Base-by-base conservation (phyloP, 345 rosid species). In the Camelina hispida region DNA sequence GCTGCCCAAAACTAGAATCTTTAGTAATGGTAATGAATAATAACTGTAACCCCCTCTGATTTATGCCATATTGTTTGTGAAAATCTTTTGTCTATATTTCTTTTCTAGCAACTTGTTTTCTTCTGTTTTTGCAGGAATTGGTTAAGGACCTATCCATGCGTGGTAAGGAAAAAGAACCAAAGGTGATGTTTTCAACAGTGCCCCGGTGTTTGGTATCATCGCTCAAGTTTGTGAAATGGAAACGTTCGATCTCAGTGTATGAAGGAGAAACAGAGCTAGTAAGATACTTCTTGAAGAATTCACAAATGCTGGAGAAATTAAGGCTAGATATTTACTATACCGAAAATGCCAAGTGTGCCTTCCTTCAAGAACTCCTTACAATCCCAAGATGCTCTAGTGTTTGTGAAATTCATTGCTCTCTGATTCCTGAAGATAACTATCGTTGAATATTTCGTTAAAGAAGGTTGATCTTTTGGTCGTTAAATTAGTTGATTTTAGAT, bases 271-370 rank as follows among this genome's bases (percentile, higher is more conserved):
- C 1, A 4, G 22, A 47, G 52, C 52, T 47, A 47, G 10, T 46
- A n/a, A 46, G 51, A n/a, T 46, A 46, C 18, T 46, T 46, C 1
- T 8, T 46, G 51, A 46, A 46, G 18, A 46, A 47, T 16, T n/a
- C 58, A 53, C 4, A 3, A 22, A 6, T 22, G 1, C 34, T 53
- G 58, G 34, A 63, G 38, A 63, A 40, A 42, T 2, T 54, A 16
- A 68, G 6, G 53, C 40, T 68, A 7, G 8, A 55, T 68, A 7
- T 8, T 23, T 16, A 20, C 61, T 67, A 52, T 22, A 1, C 22
- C 4, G 0, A 22, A n/a, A 56, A 89, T 89, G 93, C 89, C 6
- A 93, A 85, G 72, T 85, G 87, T 78, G 94, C 77, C 62, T 87
- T 93, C 64, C 81, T 90, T 10, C 84, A 82, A 68, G 87, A 88